Evolutionary conservation across 2,329 filamentous ascomycete species (phyloP), one percentile per base, ranked within the genome.

Genomic region (Colletotrichum gigasporum): DNA sequence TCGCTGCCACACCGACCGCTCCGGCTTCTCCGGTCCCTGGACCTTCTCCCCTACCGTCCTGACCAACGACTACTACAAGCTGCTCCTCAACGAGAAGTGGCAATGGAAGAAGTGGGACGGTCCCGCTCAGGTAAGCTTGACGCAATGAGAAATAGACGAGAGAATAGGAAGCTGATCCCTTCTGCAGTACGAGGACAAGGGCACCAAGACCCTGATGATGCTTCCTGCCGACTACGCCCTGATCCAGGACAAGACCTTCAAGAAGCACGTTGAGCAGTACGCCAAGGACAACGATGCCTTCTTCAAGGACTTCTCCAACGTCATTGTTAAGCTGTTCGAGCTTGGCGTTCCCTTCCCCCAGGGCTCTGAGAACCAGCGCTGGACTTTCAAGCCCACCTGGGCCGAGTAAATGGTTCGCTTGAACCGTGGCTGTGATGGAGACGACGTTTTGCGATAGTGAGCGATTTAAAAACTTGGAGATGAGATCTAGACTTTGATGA

Each of bases 191-290:
- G 90, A 97, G 82, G 94, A 98, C 82, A 91, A 92, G 82, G 87
- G 84, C 74, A 93, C 90, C 73, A 94, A 97, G 87, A 85, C 86
- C 41, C 83, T 98, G 72, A 98, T 99, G 96, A 98, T 99, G 95
- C 84, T 99, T 78, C 96, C 96, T 55, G 91, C 93, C 69, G 95
- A 99, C 75, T 89, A 96, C 81, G 91, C 91, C 60, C 84, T 98
- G 60, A 82, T 97, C 74, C 87, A 94, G 82, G 95, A 98, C 82
- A 95, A 95, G 87, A 84, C 84, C 70, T 96, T 98, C 85, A 89
- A 87, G 80, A 83, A 87, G 74, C 90, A 87, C 73, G 92, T 95
- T 28, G 89, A 97, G 79, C 88, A 90, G 78, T 98, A 97, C 76
- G 94, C 95, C 73, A 93, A 93, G 84, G 93, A 97, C 80, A 93